Base-by-base conservation (phyloP, 176 grass and related monocot genomes). In the Triticum turgidum region DNA sequence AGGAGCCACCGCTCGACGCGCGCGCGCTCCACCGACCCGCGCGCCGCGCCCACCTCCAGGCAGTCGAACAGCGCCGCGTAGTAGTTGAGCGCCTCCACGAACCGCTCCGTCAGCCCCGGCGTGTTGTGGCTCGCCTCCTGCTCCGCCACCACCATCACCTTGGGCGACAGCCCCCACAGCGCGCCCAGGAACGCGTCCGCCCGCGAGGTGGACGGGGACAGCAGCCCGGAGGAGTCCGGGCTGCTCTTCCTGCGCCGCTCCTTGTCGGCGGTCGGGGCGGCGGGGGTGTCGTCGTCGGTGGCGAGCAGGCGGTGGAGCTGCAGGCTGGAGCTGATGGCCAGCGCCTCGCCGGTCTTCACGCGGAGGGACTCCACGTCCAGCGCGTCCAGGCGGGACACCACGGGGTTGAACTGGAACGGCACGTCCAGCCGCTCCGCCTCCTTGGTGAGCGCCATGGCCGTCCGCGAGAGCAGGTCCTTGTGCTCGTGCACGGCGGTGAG, bases 41-140 rank as follows among this genome's bases (percentile, higher is more conserved):
- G 87, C 22, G 90, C 56, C 54, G 90, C 92, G 10, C 73, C 89
- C 76, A 87, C 80, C 86, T 99, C 97, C 4, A 99, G 92, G 83
- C 94, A 94, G 83, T 99, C 97, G 77, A 96, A 99, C 4, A 99
- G 75, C 64, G 97, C 90, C 0, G 97, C 97, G 85, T 99, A 99
- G 90, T 92, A 96, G 79, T 96, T 94, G 65, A 96, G 88, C 38
- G 94, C 90, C 87, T 96, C 94, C 39, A 94, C 90, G 88, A 99
- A 96, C 21, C 97, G 82, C 66, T 94, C 94, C 39, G 89, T 89
- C 38, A 99, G 80, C 4, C 84, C 77, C 29, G 84, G 11, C 2
- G 91, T 86, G 73, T 96, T 99, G 92, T 99, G 97, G 83, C 91
- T 91, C 9, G 97, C 90, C 69, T 99, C 97, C 88, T 99, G 97